Base-by-base conservation (phyloP, 805 yeast genomes). In the Cyberlindnera nakhonratchasimensis region DNA sequence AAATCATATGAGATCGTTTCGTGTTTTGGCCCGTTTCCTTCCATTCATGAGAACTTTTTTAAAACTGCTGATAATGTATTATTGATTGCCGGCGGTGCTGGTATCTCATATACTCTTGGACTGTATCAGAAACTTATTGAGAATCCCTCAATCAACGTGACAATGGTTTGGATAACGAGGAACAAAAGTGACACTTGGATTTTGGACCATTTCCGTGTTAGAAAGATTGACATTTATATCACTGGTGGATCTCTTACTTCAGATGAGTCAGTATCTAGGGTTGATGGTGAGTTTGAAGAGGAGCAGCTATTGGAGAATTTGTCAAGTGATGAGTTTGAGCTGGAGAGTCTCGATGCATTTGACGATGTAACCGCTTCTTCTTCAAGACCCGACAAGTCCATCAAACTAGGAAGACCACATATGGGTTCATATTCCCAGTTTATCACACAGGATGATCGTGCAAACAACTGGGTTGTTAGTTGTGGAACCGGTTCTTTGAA, bases 61-160 rank as follows among this genome's bases (percentile, higher is more conserved):
- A 60, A 64, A 29, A 68, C 76, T 0, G 80, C 76, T 0, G 72
- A 71, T 25, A 71, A 74, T 29, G 72, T 79, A 1, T 57, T 67
- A 13, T 69, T 83, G 16, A 67, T 83, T 1, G 75, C 82, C 48
- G 91, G 90, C 12, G 93, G 93, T 0, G 76, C 87, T 2, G 90
- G 91, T 1, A 72, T 84, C 10, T 79, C 89, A 0, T 74, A 74
- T 40, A 84, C 82, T 4, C 47, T 80, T 9, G 80, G 85, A 0
- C 31, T 80, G 1, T 73, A 67, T 52, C 67, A 69, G 35, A 63
- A 70, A 43, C 63, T 77, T 36, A 36, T 39, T 5, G 42, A 42
- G 25, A 57, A 58, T 24, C 51, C 48, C 9, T 50, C 43, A 14
- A 39, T 67, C 6, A 60, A 48, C 35, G 53, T 75, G 2, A 64